These are phyloP conservation scores for Daldinia eschscholtzii DNA, from an alignment of 2,329 filamentous ascomycete species.

Conservation along the genomic window DNA sequence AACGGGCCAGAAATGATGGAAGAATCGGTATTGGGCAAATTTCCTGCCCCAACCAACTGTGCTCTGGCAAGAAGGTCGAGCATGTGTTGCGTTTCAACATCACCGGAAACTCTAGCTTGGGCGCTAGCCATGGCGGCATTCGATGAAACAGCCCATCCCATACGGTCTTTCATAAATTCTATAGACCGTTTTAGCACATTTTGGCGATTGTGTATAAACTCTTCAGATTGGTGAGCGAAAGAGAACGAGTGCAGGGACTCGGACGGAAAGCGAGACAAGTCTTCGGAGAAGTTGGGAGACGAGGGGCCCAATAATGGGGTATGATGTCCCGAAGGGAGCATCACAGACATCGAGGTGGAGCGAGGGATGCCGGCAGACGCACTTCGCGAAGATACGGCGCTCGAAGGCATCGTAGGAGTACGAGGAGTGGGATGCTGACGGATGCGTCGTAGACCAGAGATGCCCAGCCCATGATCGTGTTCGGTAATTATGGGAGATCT, in stretches of 20 bases:
- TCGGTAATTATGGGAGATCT: constrained; percentile 87
- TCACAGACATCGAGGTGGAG: constrained; percentile 78
- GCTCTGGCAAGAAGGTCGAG: constrained; percentile 87
- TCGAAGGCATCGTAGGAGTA: constrained; percentile 72
- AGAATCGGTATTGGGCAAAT: constrained; percentile 64
- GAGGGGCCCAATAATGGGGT: constrained; percentile 70
- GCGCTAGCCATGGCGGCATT: constrained; percentile 84
- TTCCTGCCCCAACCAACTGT: constrained; percentile 79
- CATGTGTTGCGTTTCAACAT: constrained; percentile 90
- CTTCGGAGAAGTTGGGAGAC: constrained; percentile 85
- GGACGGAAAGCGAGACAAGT: constrained; percentile 90
- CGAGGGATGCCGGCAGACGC: constrained; percentile 71
- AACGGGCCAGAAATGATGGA: constrained; percentile 70
- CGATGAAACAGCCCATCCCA: constrained; percentile 79
- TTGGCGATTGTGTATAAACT: constrained; percentile 90
- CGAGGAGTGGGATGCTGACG: constrained; percentile 83
- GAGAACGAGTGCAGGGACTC: constrained; percentile 99
- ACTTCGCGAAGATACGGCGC: constrained; percentile 73
- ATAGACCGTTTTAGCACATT: constrained; percentile 93
- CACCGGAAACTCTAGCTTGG: constrained; percentile 84
- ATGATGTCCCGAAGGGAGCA: constrained; percentile 69
- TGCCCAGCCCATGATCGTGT: constrained; percentile 87
- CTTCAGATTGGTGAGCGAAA: constrained; percentile 94
- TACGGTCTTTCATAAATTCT: constrained; percentile 94
- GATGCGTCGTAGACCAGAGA: constrained; percentile 91